These are phyloP conservation scores for Psilocybe subaeruginosa DNA, from an alignment of 768 basidiomycete species.

Conservation along the genomic window DNA sequence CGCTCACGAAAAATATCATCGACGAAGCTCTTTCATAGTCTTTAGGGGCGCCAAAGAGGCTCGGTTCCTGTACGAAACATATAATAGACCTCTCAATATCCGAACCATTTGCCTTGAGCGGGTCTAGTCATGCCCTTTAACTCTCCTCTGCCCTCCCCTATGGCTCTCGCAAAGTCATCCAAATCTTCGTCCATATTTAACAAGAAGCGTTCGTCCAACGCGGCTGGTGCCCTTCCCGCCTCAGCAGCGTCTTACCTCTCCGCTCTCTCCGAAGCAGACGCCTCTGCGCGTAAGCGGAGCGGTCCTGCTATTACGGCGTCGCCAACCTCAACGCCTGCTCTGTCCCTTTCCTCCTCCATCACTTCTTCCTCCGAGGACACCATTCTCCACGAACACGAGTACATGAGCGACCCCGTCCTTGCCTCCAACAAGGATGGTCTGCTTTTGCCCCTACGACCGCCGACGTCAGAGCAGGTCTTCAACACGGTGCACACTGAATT, in stretches of 20 bases:
- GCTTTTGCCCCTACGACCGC: conserved; percentile 63
- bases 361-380: conserved; percentile 74
- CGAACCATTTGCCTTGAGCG: background rate
- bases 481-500: conserved; percentile 88
- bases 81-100: background rate
- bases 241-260: conserved; percentile 48
- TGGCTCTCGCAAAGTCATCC: conserved; percentile 58
- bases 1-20: background rate
- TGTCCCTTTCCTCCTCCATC: conserved; percentile 75
- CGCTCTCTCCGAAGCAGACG: conserved; percentile 57
- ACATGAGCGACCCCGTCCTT: conserved; percentile 34
- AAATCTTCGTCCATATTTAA: conserved; percentile 57
- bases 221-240: conserved; percentile 30
- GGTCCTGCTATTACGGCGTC: conserved; percentile 43
- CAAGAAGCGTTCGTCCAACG: conserved; percentile 48
- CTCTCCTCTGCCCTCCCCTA: conserved; percentile 52
- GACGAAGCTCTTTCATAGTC: background rate
- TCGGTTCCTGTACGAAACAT: background rate
- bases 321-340: conserved; percentile 62
- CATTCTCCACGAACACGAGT: conserved; percentile 57
- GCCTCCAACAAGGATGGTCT: conserved; percentile 51
- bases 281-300: conserved; percentile 51
- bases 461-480: conserved; percentile 81
- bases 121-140: conserved; percentile 17
- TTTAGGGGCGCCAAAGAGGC: background rate